A percentile compares a stretch with the other conserved stretches of the same genome.
phyloP scores from a whole-genome alignment of 1,284 basidiomycete species.

The Phylloboletellus chloephorus region DNA sequence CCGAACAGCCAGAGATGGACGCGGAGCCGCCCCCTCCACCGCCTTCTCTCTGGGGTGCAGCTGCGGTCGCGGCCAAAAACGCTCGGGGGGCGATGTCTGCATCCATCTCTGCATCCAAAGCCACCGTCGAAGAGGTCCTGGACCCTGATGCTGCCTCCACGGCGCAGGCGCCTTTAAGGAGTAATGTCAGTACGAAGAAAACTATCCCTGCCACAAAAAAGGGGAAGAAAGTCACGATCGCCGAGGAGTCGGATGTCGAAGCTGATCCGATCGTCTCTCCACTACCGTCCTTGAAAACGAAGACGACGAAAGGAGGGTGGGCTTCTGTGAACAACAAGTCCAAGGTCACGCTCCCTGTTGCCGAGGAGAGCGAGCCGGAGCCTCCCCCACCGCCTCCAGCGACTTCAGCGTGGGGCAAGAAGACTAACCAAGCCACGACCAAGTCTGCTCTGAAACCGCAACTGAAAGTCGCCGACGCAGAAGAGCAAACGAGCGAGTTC shows the following conservation, averaged over 20 bases:
- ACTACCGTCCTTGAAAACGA: slow-evolving; percentile 10
- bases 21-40: slow-evolving; percentile 22
- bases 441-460: slow-evolving; percentile 16
- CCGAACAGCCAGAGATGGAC: slow-evolving; percentile 16
- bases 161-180: slow-evolving; percentile 10
- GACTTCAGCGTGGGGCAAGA: slow-evolving; percentile 15
- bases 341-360: slow-evolving; percentile 9
- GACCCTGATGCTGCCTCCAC: slow-evolving; percentile 6
- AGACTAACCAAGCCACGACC: slow-evolving; percentile 6
- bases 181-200: slow-evolving; percentile 25
- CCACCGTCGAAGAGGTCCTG: slow-evolving; percentile 10
- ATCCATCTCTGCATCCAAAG: slow-evolving; percentile 5
- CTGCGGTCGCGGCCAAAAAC: slow-evolving; percentile 12
- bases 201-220: slow-evolving; percentile 16
- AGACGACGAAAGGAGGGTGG: slow-evolving; percentile 16
- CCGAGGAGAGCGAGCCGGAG: slow-evolving; percentile 16
- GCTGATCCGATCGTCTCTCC: slow-evolving; percentile 27
- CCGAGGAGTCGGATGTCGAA: slow-evolving; percentile 46
- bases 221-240: slow-evolving; percentile 39
- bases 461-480: slow-evolving; percentile 15
- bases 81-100: slow-evolving; percentile 10
- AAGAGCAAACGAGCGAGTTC: slow-evolving; percentile 19
- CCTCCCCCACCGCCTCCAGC: slow-evolving; percentile 7
- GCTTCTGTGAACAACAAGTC: slow-evolving; percentile 19
- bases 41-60: slow-evolving; percentile 18